Conservation (phyloP, 805 yeast species). For the Cyberlindnera lachancei region DNA sequence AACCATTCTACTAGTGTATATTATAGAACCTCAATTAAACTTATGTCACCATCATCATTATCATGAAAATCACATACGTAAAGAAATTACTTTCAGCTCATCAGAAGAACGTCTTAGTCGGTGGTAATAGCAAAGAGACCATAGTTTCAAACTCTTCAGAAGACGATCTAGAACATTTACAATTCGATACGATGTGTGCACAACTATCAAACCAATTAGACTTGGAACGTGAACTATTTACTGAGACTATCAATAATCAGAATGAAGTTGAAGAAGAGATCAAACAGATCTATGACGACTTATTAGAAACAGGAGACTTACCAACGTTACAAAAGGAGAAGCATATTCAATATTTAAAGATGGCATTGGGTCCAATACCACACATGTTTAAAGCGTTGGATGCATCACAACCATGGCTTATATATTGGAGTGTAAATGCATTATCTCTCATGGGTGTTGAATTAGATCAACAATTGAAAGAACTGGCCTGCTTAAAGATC, state of each 20-base stretch:
- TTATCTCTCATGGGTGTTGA: slow-evolving; percentile 31
- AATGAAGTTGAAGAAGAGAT: slow-evolving; percentile 25
- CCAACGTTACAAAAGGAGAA: slow-evolving; percentile 11
- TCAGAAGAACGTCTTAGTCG: no score
- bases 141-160: no score
- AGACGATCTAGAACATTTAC: no score
- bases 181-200: slow-evolving; percentile 10
- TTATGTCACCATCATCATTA: no score
- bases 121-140: no score
- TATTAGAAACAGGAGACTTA: slow-evolving; percentile 12
- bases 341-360: slow-evolving; percentile 14
- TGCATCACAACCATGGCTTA: slow-evolving; percentile 88
- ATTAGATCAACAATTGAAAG: slow-evolving; percentile 21
- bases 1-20: no score
- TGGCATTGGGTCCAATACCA: slow-evolving; percentile 18
- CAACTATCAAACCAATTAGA: slow-evolving; percentile 12
- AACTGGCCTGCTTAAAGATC: slow-evolving; percentile 25
- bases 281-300: slow-evolving; percentile 25
- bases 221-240: slow-evolving; percentile 23
- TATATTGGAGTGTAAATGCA: slow-evolving; percentile 75
- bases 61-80: no score
- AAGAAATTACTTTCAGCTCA: no score
- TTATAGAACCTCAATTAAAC: no score
- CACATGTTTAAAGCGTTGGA: slow-evolving; percentile 42
- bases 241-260: slow-evolving; percentile 31